Evolutionary conservation across 768 basidiomycete species (phyloP), one percentile per base, ranked within the genome.

Genomic region (Serpula lacrymans): DNA sequence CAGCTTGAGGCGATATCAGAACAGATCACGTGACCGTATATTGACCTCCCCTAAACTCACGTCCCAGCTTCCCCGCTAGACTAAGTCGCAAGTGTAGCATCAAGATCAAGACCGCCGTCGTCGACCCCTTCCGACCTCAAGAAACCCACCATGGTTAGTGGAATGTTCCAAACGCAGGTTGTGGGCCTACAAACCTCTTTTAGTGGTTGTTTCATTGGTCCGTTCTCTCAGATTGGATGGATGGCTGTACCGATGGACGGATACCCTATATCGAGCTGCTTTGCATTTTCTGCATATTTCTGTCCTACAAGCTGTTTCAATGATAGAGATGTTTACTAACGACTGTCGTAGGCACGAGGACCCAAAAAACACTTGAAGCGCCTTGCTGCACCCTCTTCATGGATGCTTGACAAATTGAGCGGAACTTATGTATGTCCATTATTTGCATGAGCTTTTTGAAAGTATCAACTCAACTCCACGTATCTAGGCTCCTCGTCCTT

Each of bases 281-380:
- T 21, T 28, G n/a, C n/a, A n/a, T n/a, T n/a, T 16, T 17, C 28
- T 12, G 6, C 11, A 21, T 18, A 29, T 26, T 14, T 16, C 26
- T 8, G 34, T 39, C 25, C 32, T 34, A 10, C 25, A 27, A 33
- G 29, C n/a, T n/a, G 31, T 9, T 33, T n/a, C 34, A 37, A 38
- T 7, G 14, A n/a, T n/a, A n/a, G n/a, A 10, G 22, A 39, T 34
- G 45, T 7, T 30, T 17, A n/a, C 34, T 64, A 23, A 64, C 34
- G 11, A 37, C 32, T 59, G 52, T 52, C 53, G 16, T 53, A 96
- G 94, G 92, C 80, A 62, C 86, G 94, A 68, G 94, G 94, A 83
- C 94, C 94, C 50, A 96, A 89, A 86, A 96, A 96, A 72, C 94
- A 97, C 65, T 80, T 97, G 75, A 97, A 97, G 80, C 88, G 95